Percentiles rank a stretch among this genome's conserved stretches.
Evolutionary conservation across 768 basidiomycete species (phyloP).

Genomic region (Leucosporidium creatinivorum): DNA sequence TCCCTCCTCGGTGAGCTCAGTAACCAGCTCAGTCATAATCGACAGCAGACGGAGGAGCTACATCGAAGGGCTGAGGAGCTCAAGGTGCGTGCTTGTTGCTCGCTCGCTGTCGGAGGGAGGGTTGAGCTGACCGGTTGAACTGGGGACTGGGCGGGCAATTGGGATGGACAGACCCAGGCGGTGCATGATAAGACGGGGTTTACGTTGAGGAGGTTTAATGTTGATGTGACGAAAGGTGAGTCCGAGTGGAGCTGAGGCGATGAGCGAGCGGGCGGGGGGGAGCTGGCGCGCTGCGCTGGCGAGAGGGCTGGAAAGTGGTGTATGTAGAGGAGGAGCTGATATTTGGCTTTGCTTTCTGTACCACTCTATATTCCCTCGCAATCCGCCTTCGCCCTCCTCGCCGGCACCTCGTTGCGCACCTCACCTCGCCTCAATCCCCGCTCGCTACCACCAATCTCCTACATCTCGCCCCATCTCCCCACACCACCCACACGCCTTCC

Average conservation of each 20-base stretch:
- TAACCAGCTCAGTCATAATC: slow-evolving; percentile 74
- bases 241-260: slow-evolving; percentile 10
- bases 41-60: slow-evolving; percentile 61
- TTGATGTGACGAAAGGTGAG: slow-evolving; percentile 75
- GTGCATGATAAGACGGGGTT: slow-evolving; percentile 64
- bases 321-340: too few species aligned
- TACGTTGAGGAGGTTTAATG: slow-evolving; percentile 72
- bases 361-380: too few species aligned
- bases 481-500: too few species aligned
- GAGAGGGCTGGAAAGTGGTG: too few species aligned
- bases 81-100: slow-evolving; percentile 53
- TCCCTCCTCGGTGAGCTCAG: slow-evolving; percentile 71
- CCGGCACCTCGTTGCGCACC: too few species aligned
- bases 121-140: slow-evolving; percentile 2
- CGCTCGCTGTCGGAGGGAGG: too few species aligned
- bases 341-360: too few species aligned
- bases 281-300: too few species aligned
- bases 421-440: too few species aligned
- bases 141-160: too few species aligned
- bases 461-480: too few species aligned
- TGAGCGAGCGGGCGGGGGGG: not conserved
- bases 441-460: not conserved
- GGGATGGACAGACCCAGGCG: slow-evolving; percentile 61
- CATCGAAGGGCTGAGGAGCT: slow-evolving; percentile 62
- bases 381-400: too few species aligned